Evolutionary conservation across 371 early-diverging fungal species (phyloP).

Genomic region (Massospora cicadina): DNA sequence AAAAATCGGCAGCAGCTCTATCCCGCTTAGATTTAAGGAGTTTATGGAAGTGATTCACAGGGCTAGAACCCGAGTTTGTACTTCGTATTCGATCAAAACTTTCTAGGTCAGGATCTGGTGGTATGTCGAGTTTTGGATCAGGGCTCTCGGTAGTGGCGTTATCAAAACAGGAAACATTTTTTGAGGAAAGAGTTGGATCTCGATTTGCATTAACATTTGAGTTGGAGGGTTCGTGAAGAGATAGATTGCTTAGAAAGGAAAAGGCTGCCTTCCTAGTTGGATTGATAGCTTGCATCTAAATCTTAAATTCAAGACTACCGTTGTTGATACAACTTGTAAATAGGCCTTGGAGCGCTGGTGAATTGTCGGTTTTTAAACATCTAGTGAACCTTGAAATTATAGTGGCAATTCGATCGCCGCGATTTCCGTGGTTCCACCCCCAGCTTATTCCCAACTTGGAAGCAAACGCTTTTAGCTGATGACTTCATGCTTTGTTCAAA

Average conservation of each 20-base stretch:
- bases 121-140: background rate
- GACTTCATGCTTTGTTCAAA: too few species aligned
- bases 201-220: background rate
- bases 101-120: background rate
- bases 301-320: background rate
- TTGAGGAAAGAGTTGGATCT: background rate
- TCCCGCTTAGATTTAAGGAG: background rate
- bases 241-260: background rate
- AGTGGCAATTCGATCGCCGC: background rate
- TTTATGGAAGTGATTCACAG: background rate
- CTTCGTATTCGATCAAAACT: background rate
- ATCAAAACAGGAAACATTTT: background rate
- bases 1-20: background rate
- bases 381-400: background rate
- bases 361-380: background rate
- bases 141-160: background rate
- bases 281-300: background rate
- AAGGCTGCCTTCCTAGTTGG: background rate
- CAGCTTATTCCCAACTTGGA: too few species aligned
- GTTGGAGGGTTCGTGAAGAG: background rate
- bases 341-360: background rate
- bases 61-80: background rate
- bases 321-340: background rate
- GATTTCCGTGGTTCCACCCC: background rate
- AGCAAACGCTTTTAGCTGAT: too few species aligned